Conservation (phyloP, 352 stramenopile genomes). For the Achlya hypogyna region DNA sequence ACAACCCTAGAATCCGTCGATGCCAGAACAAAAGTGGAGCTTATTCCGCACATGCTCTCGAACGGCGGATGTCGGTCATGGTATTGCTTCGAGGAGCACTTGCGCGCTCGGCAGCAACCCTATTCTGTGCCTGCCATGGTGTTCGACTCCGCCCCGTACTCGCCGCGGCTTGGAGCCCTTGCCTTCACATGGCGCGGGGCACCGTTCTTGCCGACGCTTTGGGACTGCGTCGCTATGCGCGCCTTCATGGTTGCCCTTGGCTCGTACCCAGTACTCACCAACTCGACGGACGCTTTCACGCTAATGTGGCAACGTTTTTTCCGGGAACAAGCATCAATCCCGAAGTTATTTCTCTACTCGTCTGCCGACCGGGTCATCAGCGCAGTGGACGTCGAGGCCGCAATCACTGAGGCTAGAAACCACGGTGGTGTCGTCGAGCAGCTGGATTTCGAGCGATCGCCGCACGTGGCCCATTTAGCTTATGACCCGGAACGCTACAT, state of each 20-base stretch:
- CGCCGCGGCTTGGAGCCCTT: neutral
- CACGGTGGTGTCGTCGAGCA: neutral
- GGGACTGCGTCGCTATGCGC: neutral
- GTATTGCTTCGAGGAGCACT: constrained; percentile 4
- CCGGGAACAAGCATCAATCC: neutral
- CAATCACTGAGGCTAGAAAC: neutral
- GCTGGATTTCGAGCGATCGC: neutral
- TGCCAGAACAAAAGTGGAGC: neutral
- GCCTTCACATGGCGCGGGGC: neutral
- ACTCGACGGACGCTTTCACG: neutral
- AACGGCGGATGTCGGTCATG: neutral
- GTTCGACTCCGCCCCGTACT: neutral
- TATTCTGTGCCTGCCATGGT: neutral
- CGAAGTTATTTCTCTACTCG: constrained; percentile 19
- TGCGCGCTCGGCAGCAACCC: neutral
- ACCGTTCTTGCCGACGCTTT: neutral
- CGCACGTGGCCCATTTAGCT: constrained; percentile 2
- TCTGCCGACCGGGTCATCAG: neutral
- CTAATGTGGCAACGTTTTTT: constrained; percentile 7
- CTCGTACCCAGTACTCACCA: neutral
- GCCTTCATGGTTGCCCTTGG: neutral
- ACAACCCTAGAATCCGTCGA: neutral
- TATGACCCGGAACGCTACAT: neutral
- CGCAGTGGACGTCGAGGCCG: neutral
- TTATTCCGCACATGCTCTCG: constrained; percentile 6